A percentile compares a stretch with the other conserved stretches of the same genome.
Conservation (phyloP, 208 protist species). For the Trypanosoma cruzi region DNA sequence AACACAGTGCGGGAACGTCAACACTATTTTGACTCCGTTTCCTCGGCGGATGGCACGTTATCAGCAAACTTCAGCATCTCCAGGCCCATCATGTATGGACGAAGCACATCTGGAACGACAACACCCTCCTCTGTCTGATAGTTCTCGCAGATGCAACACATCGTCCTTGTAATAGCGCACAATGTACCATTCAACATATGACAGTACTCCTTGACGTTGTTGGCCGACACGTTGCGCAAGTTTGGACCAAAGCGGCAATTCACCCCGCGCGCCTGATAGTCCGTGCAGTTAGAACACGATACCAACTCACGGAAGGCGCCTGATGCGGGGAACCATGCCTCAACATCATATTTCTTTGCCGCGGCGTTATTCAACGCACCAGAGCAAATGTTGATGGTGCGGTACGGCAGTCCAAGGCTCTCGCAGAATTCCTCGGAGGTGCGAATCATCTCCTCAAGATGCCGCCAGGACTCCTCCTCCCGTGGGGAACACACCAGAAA, state of each 20-base stretch:
- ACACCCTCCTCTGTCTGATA: slow-evolving; percentile 97
- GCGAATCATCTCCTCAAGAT: slow-evolving; percentile 92
- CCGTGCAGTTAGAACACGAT: slow-evolving; percentile 99
- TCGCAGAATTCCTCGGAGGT: slow-evolving; percentile 95
- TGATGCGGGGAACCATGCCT: slow-evolving; percentile 99
- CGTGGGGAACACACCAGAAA: slow-evolving; percentile 93
- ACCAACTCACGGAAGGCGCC: slow-evolving; percentile 98
- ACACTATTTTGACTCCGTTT: slow-evolving; percentile 22
- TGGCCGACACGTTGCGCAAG: slow-evolving; percentile 59
- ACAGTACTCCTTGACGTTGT: slow-evolving; percentile 96
- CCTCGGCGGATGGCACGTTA: slow-evolving; percentile 16
- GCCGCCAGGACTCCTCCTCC: slow-evolving; percentile 90
- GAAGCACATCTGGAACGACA: slow-evolving; percentile 92
- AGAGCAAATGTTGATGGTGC: slow-evolving; percentile 94
- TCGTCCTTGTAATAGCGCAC: slow-evolving; percentile 97
- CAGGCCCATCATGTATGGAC: slow-evolving; percentile 89
- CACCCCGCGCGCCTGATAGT: slow-evolving; percentile 98
- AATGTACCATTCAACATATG: slow-evolving; percentile 99
- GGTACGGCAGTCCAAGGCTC: slow-evolving; percentile 93
- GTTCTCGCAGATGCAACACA: slow-evolving; percentile 99
- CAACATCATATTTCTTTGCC: slow-evolving; percentile 99
- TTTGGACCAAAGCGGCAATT: slow-evolving; percentile 92
- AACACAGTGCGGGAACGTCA: too few relatives aligned
- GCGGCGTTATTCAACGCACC: slow-evolving; percentile 99
- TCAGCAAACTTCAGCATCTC: slow-evolving; percentile 78